These are phyloP conservation scores for Scedosporium minutisporum DNA, from an alignment of 2,329 filamentous ascomycete genomes.

Conservation along the genomic window DNA sequence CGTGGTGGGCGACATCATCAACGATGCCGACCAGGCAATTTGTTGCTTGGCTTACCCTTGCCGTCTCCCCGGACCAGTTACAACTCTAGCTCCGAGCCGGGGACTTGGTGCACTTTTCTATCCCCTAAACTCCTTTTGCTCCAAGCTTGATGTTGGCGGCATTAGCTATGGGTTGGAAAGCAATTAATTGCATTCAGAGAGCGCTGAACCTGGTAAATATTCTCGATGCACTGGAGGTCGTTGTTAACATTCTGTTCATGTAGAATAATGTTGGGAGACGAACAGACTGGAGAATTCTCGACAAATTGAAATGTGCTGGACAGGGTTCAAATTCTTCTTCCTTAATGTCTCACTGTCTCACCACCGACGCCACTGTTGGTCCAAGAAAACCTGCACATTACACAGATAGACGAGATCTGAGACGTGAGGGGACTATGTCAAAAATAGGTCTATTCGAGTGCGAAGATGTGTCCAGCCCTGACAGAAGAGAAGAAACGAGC, in stretches of 20 bases:
- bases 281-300: neutral
- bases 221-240: neutral
- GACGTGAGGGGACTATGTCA: no score
- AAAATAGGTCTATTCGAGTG: no score
- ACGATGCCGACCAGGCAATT: neutral
- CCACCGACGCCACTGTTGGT: no score
- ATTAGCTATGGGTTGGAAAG: no score
- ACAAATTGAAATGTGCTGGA: no score
- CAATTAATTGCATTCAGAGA: no score
- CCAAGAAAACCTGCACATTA: no score
- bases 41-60: neutral
- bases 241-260: neutral
- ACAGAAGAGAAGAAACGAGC: no score
- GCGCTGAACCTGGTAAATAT: neutral
- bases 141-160: neutral
- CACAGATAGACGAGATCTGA: no score
- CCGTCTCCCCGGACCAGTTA: constrained; percentile 4
- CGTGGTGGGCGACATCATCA: neutral
- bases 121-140: neutral
- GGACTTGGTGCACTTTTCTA: neutral
- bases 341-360: no score
- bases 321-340: no score
- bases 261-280: neutral
- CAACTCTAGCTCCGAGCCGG: neutral
- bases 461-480: no score